These are phyloP conservation scores for Candida mesenterica DNA, from an alignment of 1,139 yeast genomes.

Conservation along the genomic window DNA sequence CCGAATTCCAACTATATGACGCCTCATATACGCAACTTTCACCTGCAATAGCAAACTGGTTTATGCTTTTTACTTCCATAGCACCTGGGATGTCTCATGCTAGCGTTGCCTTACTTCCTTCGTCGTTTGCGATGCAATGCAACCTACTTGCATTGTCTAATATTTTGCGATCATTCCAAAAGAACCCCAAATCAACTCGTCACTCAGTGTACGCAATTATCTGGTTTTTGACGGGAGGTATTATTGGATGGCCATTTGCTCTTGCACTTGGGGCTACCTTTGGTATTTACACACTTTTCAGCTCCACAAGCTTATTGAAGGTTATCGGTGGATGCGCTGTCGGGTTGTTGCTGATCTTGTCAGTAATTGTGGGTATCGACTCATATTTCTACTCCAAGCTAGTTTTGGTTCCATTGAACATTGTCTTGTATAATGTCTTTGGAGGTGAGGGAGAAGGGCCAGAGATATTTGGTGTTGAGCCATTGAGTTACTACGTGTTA, in stretches of 20 bases:
- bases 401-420: constrained; percentile 76
- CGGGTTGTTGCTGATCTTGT: constrained; percentile 28
- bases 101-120: constrained; percentile 79
- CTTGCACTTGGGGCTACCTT: constrained; percentile 65
- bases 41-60: constrained; percentile 53
- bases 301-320: constrained; percentile 8
- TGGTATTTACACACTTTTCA: constrained; percentile 31
- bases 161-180: constrained; percentile 22
- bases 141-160: constrained; percentile 53
- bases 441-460: constrained; percentile 79
- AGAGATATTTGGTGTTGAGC: constrained; percentile 86
- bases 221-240: constrained; percentile 63
- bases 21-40: constrained; percentile 40
- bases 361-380: constrained; percentile 50
- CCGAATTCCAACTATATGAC: constrained; percentile 52
- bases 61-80: constrained; percentile 45
- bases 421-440: constrained; percentile 79
- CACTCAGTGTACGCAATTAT: constrained; percentile 38
- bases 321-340: constrained; percentile 19
- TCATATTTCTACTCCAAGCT: constrained; percentile 61
- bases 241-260: constrained; percentile 92
- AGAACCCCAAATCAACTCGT: constrained; percentile 1
- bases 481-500: constrained; percentile 67
- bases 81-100: constrained; percentile 81
- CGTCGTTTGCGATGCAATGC: constrained; percentile 78